Evolutionary conservation across 805 yeast species (phyloP), one percentile per base, ranked within the genome.

Genomic region (Scheffersomyces ergatensis): DNA sequence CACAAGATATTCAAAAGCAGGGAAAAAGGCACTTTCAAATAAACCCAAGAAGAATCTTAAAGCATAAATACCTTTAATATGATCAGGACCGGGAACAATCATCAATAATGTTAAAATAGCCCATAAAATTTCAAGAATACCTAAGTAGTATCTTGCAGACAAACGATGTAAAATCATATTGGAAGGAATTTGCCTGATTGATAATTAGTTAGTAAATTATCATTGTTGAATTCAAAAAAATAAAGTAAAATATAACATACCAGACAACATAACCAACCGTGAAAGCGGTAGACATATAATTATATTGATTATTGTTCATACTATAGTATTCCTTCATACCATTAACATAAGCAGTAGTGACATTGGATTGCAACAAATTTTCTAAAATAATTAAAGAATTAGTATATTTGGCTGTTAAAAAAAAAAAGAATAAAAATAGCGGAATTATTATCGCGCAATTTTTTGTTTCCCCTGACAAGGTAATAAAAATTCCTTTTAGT

Each of bases 1-100:
- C 7, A 63, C 51, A 34, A 79, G 58, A 48, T 77, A 80, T 49
- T 81, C 84, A 41, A 79, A 68, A 16, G 78, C 80, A 4, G 89
- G 85, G 53, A 74, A 75, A 48, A 67, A 74, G 0, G 78, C 79
- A 12, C 74, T 62, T 42, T 76, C 80, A 9, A 63, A 49, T 19
- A 76, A 53, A 1, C 80, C 82, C 18, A 72, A 42, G 3, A 71
- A 43, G 32, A 73, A 64, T 44, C 75, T 43, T 6, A 63, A 26
- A 1, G 55, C 63, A 39, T 62, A 62, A 16, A 63, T 35, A 2
- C 58, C 50, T 12, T 48, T 44, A 25, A 63, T 42, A 29, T 48
- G 48, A 16, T 24, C 38, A 15, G 33, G n/a, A 25, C 53, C 54
- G 32, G 52, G 48, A 3, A 60, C 51, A 23, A 61, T 52, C 59